Base-by-base conservation (phyloP, 345 rosid genomes). In the Linum tenue region DNA sequence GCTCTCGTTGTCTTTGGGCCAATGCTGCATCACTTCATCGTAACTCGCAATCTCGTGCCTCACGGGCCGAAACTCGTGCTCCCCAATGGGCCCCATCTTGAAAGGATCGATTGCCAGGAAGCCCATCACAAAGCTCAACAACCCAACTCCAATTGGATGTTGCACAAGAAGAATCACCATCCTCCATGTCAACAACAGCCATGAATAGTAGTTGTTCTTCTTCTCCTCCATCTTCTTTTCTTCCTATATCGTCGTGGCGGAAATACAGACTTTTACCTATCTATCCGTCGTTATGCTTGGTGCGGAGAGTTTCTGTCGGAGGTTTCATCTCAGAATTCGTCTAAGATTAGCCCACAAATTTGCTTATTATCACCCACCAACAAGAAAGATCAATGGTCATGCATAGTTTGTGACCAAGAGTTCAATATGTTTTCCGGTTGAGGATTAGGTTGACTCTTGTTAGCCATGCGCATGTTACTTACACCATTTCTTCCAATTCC, bases 31-130 rank as follows among this genome's bases (percentile, higher is more conserved):
- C 51, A 94, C 95, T 68, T 79, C 73, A 88, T 79, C 83, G 78
- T 86, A 90, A 60, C 96, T 88, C 55, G 99, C 97, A 76, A 94
- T 84, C 60, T 77, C 87, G 69, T 88, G 97, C 81, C 70, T 86
- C 70, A 84, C 91, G 0, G 99, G 99, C 81, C 64, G 84, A 76
- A 94, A 94, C 40, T 88, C 78, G 64, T 78, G 85, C 16, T 82
- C 85, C 0, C 92, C 95, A 0, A 86, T 65, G 0, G 99, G 96
- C 42, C 99, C 89, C 59, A 94, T 73, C 62, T 85, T 43, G 66
- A 90, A 80, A 2, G 94, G 96, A 70, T 90, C 97, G 69, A 86
- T 67, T 38, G 83, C 71, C 17, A 84, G 59, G 59, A 94, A 83
- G 48, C 92, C 91, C 14, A 90, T 39, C 17, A 71, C 82, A 15